Evolutionary conservation across 2,329 filamentous ascomycete species (phyloP), one percentile per base, ranked within the genome.

Genomic region (Alternaria burnsii): DNA sequence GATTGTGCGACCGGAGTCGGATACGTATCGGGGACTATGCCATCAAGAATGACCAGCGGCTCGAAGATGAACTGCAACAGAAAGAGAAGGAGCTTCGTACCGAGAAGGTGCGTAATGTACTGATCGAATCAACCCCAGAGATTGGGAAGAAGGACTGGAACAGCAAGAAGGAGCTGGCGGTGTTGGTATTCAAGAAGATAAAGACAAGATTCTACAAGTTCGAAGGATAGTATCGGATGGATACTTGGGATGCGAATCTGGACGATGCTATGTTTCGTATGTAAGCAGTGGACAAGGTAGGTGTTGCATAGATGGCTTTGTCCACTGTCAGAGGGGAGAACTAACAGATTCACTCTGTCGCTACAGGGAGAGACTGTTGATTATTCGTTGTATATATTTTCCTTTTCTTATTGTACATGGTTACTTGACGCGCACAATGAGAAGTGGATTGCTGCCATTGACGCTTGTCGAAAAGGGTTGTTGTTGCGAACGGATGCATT

Each of bases 231-330:
- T 5, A 36, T 8, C 32, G 24, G 4, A 30, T 22, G n/a, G 16
- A 24, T 26, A 51, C 71, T n/a, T 64, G 58, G 61, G 8, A 32
- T 9, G 30, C 14, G 26, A 34, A 40, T 5, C 28, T 61, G 11
- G 43, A 38, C 2, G 30, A 58, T 11, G 56, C 30, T 1, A 64
- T 61, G 54, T 64, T 64, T 34, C 61, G 61, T 58, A 61, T 61
- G 61, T 61, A 30, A 63, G n/a, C 9, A 22, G 28, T 18, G 40
- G 32, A 36, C 14, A 40, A 3, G n/a, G 36, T 20, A n/a, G 11
- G 32, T 14, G 32, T 16, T 36, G 32, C 5, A 36, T 36, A 16
- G 32, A 36, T 36, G 32, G 12, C 5, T 16, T 36, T 36, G 12
- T 36, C 12, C 11, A n/a, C n/a, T 38, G 4, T 38, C n/a, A 7